Evolutionary conservation across 1,284 basidiomycete genomes (phyloP).

Genomic region (Porodaedalea pini): DNA sequence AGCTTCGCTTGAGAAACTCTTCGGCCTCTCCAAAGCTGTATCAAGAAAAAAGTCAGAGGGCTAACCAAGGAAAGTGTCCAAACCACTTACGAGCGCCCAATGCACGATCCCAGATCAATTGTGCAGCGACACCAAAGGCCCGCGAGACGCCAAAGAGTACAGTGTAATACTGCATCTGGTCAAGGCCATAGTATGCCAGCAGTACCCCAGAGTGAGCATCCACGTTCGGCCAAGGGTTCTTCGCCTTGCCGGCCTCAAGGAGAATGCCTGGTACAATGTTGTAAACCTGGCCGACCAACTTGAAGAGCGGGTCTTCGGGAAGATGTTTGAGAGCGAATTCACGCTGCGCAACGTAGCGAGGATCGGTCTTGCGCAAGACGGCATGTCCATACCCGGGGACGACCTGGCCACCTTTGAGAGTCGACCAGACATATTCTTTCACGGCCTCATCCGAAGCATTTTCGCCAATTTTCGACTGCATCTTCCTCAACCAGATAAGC

Average conservation of each 20-base stretch:
- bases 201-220: slow-evolving; percentile 97
- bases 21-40: slow-evolving; percentile 79
- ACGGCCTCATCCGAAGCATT: slow-evolving; percentile 81
- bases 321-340: slow-evolving; percentile 92
- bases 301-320: slow-evolving; percentile 85
- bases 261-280: slow-evolving; percentile 91
- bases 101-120: slow-evolving; percentile 94
- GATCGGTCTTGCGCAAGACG: slow-evolving; percentile 95
- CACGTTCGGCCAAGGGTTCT: slow-evolving; percentile 94
- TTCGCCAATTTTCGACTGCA: slow-evolving; percentile 83
- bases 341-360: slow-evolving; percentile 93
- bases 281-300: slow-evolving; percentile 90
- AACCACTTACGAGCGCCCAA: slow-evolving; percentile 78
- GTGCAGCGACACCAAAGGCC: slow-evolving; percentile 86
- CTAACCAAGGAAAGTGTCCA: neutral
- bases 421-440: slow-evolving; percentile 91
- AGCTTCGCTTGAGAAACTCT: slow-evolving; percentile 77
- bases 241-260: slow-evolving; percentile 91
- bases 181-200: slow-evolving; percentile 85
- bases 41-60: slow-evolving; percentile 17
- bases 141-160: slow-evolving; percentile 96
- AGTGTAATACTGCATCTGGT: slow-evolving; percentile 92
- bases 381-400: slow-evolving; percentile 96
- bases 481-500: slow-evolving; percentile 84
- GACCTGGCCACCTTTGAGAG: slow-evolving; percentile 87